Base-by-base conservation (phyloP, 495 filamentous ascomycete species). In the Annulohypoxylon maeteangense region DNA sequence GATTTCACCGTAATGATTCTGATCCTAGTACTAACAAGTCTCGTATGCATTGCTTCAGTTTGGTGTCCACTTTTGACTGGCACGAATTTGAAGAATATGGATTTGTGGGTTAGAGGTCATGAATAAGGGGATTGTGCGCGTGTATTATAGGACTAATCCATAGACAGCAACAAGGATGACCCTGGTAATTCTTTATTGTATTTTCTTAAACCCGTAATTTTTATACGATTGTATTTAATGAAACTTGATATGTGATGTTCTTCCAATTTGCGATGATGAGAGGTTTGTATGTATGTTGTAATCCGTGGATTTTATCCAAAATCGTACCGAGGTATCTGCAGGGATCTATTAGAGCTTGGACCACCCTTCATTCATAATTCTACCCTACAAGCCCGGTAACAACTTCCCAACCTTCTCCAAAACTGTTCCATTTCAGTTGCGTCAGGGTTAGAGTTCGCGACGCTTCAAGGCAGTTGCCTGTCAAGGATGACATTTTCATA, bases 131-230 rank as follows among this genome's bases (percentile, higher is more conserved):
- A 36, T 68, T 54, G 10, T 27, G 32, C 25, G 25, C 2, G 32
- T 72, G 69, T 72, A 74, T 69, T 38, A 74, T 74, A 72, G 68
- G 68, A 74, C 68, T 75, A 76, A 75, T 67, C 54, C 29, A 68
- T 74, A 76, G 74, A 71, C 62, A 71, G 68, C 48, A 72, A 67
- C 18, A n/a, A 42, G 69, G 64, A 57, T 50, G 27, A 10, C 31
- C 51, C 53, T 25, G 54, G 34, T 23, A 54, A 20, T 38, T 20
- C 25, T 40, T 25, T 29, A n/a, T 40, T 54, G 1, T n/a, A 0
- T 31, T 53, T 25, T 48, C 5, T 48, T 48, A 23, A 10, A 32
- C 10, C n/a, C 47, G 47, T 51, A 12, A 29, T 5, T 7, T 47
- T 47, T 47, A 8, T 36, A 36, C 10, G 32, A 36, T 36, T 10